phyloP scores from a whole-genome alignment of 352 stramenopile genomes.

The Phytophthora uliginosa region DNA sequence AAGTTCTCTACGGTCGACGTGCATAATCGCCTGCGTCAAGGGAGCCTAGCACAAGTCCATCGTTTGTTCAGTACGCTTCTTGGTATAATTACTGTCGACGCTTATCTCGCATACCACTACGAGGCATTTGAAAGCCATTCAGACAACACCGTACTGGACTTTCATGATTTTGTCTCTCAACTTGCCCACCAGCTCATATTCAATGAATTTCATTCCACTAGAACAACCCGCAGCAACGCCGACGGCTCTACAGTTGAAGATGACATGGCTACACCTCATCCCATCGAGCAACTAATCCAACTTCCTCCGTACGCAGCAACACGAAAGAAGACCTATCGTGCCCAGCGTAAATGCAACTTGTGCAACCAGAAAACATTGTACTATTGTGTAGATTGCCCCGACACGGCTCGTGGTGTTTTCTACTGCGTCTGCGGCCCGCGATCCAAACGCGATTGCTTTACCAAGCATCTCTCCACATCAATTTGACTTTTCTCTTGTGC shows the following conservation, averaged over 20 bases:
- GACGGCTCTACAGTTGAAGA: conserved; percentile 1
- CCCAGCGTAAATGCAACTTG: too few species aligned
- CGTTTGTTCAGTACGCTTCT: background rate
- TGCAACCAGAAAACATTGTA: too few species aligned
- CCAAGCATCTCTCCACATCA: too few species aligned
- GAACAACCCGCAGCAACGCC: background rate
- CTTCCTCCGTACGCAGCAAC: background rate
- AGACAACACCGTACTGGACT: conserved; percentile 1
- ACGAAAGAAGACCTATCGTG: background rate
- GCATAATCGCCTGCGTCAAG: background rate
- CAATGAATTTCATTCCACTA: background rate
- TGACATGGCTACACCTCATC: background rate
- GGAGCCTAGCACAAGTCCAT: conserved; percentile 1
- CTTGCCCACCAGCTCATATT: conserved; percentile 6
- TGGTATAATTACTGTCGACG: background rate
- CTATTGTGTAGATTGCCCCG: too few species aligned
- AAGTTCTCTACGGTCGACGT: conserved; percentile 2
- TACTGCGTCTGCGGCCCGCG: too few species aligned
- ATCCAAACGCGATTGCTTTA: too few species aligned
- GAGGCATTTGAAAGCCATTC: background rate
- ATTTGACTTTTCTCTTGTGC: too few species aligned
- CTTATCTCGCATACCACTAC: background rate
- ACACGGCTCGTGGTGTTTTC: too few species aligned
- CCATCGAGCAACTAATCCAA: background rate
- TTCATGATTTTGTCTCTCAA: background rate